A percentile compares a stretch with the other conserved stretches of the same genome.
These are phyloP conservation scores for Tetrapisispora namnaoensis DNA, from an alignment of 805 yeast species.

Conservation along the genomic window DNA sequence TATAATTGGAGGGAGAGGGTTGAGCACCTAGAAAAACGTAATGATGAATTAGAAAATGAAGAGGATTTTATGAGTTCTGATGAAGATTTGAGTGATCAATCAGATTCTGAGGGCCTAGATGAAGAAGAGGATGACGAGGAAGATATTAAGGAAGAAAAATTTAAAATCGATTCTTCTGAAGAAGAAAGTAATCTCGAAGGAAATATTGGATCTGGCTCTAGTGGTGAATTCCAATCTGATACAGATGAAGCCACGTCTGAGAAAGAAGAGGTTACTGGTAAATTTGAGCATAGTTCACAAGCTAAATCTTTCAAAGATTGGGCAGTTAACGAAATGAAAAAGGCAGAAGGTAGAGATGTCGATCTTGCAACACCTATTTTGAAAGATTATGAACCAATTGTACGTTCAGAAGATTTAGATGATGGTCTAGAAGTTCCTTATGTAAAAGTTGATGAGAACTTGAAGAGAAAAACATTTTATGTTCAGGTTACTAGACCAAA, in stretches of 20 bases:
- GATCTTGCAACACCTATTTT: slow-evolving; percentile 43
- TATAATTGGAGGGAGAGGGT: slow-evolving; percentile 68
- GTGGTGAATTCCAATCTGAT: slow-evolving; percentile 18
- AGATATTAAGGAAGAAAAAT: slow-evolving; percentile 20
- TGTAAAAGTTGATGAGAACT: slow-evolving; percentile 45
- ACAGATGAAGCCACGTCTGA: slow-evolving; percentile 15
- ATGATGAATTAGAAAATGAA: slow-evolving; percentile 45
- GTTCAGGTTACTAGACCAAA: slow-evolving; percentile 59
- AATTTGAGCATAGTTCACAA: slow-evolving; percentile 27
- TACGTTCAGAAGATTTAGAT: slow-evolving; percentile 61
- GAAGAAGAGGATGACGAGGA: slow-evolving; percentile 12
- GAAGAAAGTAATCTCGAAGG: slow-evolving; percentile 10
- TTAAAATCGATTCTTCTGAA: slow-evolving; percentile 9
- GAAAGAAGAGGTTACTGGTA: slow-evolving; percentile 12
- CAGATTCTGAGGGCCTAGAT: background rate
- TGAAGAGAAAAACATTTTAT: slow-evolving; percentile 48
- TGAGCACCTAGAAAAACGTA: slow-evolving; percentile 38
- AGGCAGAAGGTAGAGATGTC: slow-evolving; percentile 50
- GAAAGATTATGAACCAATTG: slow-evolving; percentile 43
- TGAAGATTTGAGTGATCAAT: background rate
- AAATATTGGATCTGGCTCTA: slow-evolving; percentile 23
- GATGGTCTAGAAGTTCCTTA: slow-evolving; percentile 58
- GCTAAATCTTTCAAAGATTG: slow-evolving; percentile 74
- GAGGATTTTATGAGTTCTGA: slow-evolving; percentile 41
- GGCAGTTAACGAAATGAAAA: slow-evolving; percentile 70